Percentiles rank a stretch among this genome's conserved stretches.
phyloP scores from a whole-genome alignment of 306 rosid species.

The Inga laurina region DNA sequence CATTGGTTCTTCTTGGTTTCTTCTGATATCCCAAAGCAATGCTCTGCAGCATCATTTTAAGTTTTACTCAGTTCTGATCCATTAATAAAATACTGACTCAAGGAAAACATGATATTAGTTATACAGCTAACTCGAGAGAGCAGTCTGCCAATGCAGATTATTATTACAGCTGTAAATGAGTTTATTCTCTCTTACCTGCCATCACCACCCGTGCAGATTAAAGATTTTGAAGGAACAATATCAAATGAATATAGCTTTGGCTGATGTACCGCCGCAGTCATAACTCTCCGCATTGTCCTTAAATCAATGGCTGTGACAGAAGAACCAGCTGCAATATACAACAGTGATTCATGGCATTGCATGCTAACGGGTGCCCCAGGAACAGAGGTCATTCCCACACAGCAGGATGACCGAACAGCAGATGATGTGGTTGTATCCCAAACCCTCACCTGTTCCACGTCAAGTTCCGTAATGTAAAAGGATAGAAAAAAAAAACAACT shows the following conservation, averaged over 20 bases:
- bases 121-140: background rate
- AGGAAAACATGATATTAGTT: background rate
- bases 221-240: conserved; percentile 62
- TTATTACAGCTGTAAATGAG: conserved; percentile 1
- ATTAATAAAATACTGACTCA: background rate
- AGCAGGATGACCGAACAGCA: conserved; percentile 63
- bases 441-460: conserved; percentile 66
- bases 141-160: conserved; percentile 2
- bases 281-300: conserved; percentile 77
- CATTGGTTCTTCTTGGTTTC: conserved; percentile 55
- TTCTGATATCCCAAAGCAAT: conserved; percentile 82
- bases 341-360: conserved; percentile 76
- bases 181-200: conserved; percentile 52
- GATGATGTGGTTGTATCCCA: conserved; percentile 78
- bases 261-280: conserved; percentile 53
- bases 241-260: conserved; percentile 63
- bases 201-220: conserved; percentile 68
- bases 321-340: conserved; percentile 73
- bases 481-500: background rate
- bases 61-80: conserved; percentile 11
- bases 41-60: conserved; percentile 57
- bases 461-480: conserved; percentile 23
- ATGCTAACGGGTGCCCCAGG: conserved; percentile 60
- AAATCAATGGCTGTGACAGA: conserved; percentile 69
- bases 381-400: conserved; percentile 79